Evolutionary conservation across 2,329 filamentous ascomycete species (phyloP).

Genomic region (Alternaria atra): DNA sequence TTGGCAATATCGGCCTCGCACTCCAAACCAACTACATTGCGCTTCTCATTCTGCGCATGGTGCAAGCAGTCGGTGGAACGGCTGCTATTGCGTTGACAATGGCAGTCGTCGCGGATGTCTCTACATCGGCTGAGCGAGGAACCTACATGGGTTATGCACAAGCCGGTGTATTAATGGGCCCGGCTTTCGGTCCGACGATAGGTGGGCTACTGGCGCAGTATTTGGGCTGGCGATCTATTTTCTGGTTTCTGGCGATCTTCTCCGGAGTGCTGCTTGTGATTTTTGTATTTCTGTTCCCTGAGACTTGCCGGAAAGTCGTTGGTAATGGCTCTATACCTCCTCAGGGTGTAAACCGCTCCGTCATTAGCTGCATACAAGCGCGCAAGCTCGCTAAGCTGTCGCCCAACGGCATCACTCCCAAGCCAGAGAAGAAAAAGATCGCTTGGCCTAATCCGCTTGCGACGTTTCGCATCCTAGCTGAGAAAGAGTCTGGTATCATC

Average conservation of each 20-base stretch:
- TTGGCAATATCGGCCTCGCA: conserved; percentile 49
- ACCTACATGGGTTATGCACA: conserved; percentile 75
- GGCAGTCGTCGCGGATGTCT: conserved; percentile 77
- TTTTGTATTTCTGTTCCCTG: conserved; percentile 53
- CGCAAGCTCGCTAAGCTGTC: conserved; percentile 28
- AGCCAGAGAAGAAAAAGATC: conserved; percentile 28
- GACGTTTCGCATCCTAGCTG: conserved; percentile 39
- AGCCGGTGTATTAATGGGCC: conserved; percentile 56
- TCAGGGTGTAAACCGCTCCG: conserved; percentile 42
- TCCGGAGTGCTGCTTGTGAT: conserved; percentile 47
- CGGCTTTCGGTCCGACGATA: conserved; percentile 48
- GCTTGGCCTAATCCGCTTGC: conserved; percentile 38
- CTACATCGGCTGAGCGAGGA: conserved; percentile 74
- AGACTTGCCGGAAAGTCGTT: conserved; percentile 56
- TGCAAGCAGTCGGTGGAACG: conserved; percentile 53
- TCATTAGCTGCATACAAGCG: conserved; percentile 41
- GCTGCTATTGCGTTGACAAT: conserved; percentile 66
- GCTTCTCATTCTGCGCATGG: conserved; percentile 46
- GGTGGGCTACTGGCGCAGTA: conserved; percentile 43
- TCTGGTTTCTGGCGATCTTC: conserved; percentile 55
- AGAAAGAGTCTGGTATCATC: conserved; percentile 45
- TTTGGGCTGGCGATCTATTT: conserved; percentile 53
- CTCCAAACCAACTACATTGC: conserved; percentile 49
- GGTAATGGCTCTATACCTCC: conserved; percentile 52
- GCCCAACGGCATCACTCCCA: background rate